Evolutionary conservation across 768 basidiomycete species (phyloP).

Genomic region (Kwoniella sp.): DNA sequence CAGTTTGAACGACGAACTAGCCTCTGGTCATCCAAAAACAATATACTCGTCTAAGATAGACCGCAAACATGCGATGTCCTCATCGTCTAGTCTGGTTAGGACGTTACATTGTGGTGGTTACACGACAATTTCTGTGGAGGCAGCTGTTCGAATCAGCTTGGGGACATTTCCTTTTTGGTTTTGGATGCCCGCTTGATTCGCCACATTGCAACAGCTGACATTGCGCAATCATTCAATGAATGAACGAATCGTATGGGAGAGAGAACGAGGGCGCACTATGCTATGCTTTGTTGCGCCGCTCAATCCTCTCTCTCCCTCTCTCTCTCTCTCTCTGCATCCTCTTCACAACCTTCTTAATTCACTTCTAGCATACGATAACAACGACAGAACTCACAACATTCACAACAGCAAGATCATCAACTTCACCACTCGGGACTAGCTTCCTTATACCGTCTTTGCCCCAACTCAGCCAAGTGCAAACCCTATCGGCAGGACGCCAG

Average conservation of each 20-base stretch:
- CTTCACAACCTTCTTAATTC: too few species aligned
- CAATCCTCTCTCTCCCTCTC: not conserved
- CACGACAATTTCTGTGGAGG: constrained; percentile 21
- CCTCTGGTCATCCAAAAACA: too few species aligned
- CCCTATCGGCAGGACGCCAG: constrained; percentile 25
- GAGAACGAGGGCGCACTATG: not conserved
- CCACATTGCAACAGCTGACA: not conserved
- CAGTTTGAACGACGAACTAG: too few species aligned
- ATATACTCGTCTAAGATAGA: too few species aligned
- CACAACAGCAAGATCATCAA: not conserved
- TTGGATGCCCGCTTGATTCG: not conserved
- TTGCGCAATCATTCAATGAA: not conserved
- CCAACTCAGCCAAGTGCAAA: not conserved
- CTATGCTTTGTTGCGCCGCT: not conserved
- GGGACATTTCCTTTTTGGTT: constrained; percentile 24
- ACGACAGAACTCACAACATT: not conserved
- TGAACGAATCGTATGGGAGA: not conserved
- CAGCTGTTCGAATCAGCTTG: constrained; percentile 32
- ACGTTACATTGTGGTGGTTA: constrained; percentile 29
- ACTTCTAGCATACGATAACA: too few species aligned
- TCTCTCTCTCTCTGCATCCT: too few species aligned
- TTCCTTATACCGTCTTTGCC: constrained; percentile 1
- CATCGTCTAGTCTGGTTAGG: constrained; percentile 29
- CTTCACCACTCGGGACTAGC: not conserved
- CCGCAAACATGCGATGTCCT: constrained; percentile 9